Evolutionary conservation across 495 filamentous ascomycete species (phyloP), one percentile per base, ranked within the genome.

Genomic region (Diplogelasinospora grovesii): DNA sequence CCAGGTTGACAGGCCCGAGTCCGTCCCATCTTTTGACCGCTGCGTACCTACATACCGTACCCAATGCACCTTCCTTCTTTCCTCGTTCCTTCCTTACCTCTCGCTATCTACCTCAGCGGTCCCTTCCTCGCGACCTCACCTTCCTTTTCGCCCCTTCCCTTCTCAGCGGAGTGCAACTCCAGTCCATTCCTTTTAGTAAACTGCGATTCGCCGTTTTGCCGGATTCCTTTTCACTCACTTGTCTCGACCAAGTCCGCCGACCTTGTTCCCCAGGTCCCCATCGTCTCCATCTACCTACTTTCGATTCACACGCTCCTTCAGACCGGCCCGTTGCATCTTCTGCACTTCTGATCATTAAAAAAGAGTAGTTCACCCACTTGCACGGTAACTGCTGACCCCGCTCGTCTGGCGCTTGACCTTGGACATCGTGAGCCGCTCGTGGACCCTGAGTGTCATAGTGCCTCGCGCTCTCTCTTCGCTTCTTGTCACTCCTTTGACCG

Each of bases 111-210:
- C 42, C 27, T 29, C 20, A 33, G 10, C 30, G 35, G 16, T 41
- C 31, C 21, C 34, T 8, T 36, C 33, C 35, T 35, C 30, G 23
- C 39, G 22, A 48, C 46, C 50, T 42, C 53, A 44, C 43, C 30
- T 46, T 41, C 48, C 43, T 50, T 48, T 36, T 45, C 37, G 39
- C 46, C 43, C 46, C 44, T 44, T 51, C 39, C 41, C 32, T 41
- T 41, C 35, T 30, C 40, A 34, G 32, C 52, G 51, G 55, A 45
- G 43, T 46, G 40, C 25, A 33, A 36, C 48, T 53, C 49, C 37
- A 37, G 41, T 62, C 56, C 69, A 59, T 59, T 72, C 69, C 56
- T 61, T 60, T 54, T 38, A 36, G 22, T 14, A 36, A 26, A 22
- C 36, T 39, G 11, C 40, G 33, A 23, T 23, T 41, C 42, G 46